Evolutionary conservation across 768 basidiomycete genomes (phyloP), one percentile per base, ranked within the genome.

Genomic region (Mycena kentingensis): DNA sequence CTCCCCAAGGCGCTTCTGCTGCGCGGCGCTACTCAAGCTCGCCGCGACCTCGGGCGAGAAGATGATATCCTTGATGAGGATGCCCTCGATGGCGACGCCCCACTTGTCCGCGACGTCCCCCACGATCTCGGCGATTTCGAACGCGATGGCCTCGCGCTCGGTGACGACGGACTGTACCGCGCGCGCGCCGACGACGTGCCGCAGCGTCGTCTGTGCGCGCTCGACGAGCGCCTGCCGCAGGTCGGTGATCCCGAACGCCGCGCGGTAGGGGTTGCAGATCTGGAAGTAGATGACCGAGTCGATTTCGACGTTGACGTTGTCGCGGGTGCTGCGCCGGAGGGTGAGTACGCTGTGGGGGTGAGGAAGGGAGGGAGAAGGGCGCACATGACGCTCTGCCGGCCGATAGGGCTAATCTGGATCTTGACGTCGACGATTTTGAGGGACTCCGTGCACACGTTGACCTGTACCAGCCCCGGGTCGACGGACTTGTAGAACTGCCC

Each of bases 401-500:
- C 92, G 63, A 95, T 93, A 22, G 88, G 73, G 60, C 84, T 88
- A 61, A 98, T 93, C 69, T 96, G 94, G 58, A 98, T 96, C 71
- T 95, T 96, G 70, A 98, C 94, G 65, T 97, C 91, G 58, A 98
- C 92, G 42, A 88, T 69, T 52, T 85, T 83, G 37, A 98, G 79
- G 2, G 80, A 79, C 69, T 98, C 96, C 15, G 93, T 90, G 79
- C 94, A 96, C 55, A 96, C 90, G 67, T 98, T 97, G 69, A 97
- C 86, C 62, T 93, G 83, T 46, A 88, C 89, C 28, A 97, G 79
- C 51, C 95, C 94, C 1, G 92, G 94, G 65, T 96, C 93, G 61
- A 95, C 93, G 7, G 91, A 87, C 72, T 90, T 93, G 83, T 96
- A 96, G 79, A 98, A 96, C 66, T 96, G 83, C 43, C 95, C 95